Base-by-base conservation (phyloP, 2,329 filamentous ascomycete species). In the Cytospora paraplurivora region DNA sequence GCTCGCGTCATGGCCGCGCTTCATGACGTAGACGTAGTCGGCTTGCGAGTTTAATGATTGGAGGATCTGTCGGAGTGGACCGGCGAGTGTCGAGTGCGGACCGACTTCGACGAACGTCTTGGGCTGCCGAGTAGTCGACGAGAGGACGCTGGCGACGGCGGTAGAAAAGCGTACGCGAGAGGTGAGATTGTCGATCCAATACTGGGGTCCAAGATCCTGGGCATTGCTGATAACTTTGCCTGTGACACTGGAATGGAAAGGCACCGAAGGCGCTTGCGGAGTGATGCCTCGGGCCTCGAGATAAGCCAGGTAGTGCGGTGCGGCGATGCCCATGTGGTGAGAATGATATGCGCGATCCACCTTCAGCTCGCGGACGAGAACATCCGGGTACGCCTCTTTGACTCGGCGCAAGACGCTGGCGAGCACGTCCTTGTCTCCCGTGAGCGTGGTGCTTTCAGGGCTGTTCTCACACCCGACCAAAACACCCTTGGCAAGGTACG, bases 381-480 rank as follows among this genome's bases (percentile, higher is more conserved):
- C 53, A 6, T 41, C 53, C 7, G 53, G 33, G n/a, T 21, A 15
- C 11, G 33, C 33, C 7, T 41, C 7, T 17, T 41, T 41, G 34
- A 56, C 27, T 8, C 2, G 8, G 1, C 8, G 34, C 6, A 41
- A 7, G 37, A 5, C 12, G 4, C 2, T 4, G 7, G 4, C 8
- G n/a, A 49, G 6, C n/a, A 34, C 38, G 5, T 52, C 38, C 13
- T 1, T 47, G 37, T 66, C 62, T 0, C 75, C 75, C 0, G 75
- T 75, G 0, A 78, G 19, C 0, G 76, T 78, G 7, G 73, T 63
- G 52, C 71, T 78, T 0, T 62, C 44, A 0, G 74, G 72, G 32
- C 59, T 62, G 41, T 64, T 64, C 27, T 59, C 56, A 21, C 56
- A 64, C 3, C 50, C 62, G 27, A 64, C 34, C 10, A 13, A 32